Base-by-base conservation (phyloP, 257 asterid species). In the Avicennia marina region DNA sequence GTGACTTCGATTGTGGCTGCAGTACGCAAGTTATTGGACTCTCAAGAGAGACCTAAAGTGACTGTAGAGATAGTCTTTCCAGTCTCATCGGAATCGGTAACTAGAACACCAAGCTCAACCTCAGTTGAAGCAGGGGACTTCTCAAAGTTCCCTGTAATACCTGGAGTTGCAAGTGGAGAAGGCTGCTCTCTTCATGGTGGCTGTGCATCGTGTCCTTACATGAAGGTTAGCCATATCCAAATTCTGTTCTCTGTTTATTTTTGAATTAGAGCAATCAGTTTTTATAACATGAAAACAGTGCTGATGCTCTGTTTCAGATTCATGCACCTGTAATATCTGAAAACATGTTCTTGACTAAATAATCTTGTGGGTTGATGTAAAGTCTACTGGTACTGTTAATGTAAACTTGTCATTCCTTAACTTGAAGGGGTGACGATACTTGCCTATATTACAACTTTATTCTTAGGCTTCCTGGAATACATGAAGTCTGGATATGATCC, bases 141-240 rank as follows among this genome's bases (percentile, higher is more conserved):
- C 36, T 65, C 62, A 61, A 66, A 69, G 63, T 38, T 80, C 29
- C 49, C 78, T 39, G 71, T 91, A 49, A 74, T 88, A 73, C 98
- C 98, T 4, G 98, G 98, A 34, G 97, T 77, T 56, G 75, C 95
- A 19, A 85, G 84, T 65, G 98, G 98, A 45, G 98, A 91, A 66
- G 98, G 98, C 24, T 91, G 98, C 78, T 91, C 98, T 53, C 76
- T 91, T 68, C 97, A 91, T n/a, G 98, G 98, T 56, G 98, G 98
- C 15, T 91, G 98, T 78, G 98, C 98, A 52, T 88, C 97, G 52
- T 91, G 98, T 60, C 98, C 98, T 57, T 85, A 91, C 64, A 91
- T 91, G 98, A 91, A 91, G 98, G 97, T 91, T 70, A 56, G 86
- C 66, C 38, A 15, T 18, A 16, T 29, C 26, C 4, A 10, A 20